These are phyloP conservation scores for Nannizziopsis arthrosporioides DNA, from an alignment of 2,329 filamentous ascomycete species.

Conservation along the genomic window DNA sequence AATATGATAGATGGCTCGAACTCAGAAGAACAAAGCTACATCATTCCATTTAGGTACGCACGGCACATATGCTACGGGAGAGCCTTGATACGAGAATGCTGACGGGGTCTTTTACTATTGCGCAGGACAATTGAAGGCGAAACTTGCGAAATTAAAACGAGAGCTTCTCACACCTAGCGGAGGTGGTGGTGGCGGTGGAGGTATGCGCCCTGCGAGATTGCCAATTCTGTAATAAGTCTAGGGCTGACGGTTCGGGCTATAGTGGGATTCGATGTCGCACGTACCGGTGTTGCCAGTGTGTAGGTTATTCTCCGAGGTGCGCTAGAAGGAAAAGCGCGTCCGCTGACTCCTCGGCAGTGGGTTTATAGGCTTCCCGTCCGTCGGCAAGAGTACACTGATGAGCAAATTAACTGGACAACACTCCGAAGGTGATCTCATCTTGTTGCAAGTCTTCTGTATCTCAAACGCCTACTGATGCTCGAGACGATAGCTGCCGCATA, in stretches of 20 bases:
- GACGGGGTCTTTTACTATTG: neutral
- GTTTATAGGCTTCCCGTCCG: conserved; percentile 96
- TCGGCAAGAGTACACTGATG: conserved; percentile 98
- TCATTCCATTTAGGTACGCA: conserved; percentile 69
- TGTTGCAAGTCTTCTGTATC: neutral
- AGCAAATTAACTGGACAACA: conserved; percentile 88
- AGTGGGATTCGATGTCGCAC: conserved; percentile 91
- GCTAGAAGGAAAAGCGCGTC: neutral
- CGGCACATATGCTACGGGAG: no score
- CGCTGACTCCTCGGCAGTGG: conserved; percentile 36
- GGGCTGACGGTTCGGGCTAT: conserved; percentile 8
- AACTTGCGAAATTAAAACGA: conserved; percentile 93
- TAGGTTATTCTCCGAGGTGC: conserved; percentile 27
- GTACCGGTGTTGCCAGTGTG: conserved; percentile 92
- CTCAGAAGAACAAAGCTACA: conserved; percentile 94
- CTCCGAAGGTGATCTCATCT: conserved; percentile 53
- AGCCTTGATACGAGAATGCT: conserved; percentile 8
- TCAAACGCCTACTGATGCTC: conserved; percentile 6
- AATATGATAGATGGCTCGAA: conserved; percentile 66
- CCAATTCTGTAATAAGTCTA: neutral
- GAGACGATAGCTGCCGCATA: conserved; percentile 62
- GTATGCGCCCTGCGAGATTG: conserved; percentile 23
- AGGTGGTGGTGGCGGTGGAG: conserved; percentile 68
- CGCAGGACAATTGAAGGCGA: conserved; percentile 78
- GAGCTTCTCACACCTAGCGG: conserved; percentile 78